These are phyloP conservation scores for Nemophila menziesii DNA, from an alignment of 257 asterid genomes.

Conservation along the genomic window DNA sequence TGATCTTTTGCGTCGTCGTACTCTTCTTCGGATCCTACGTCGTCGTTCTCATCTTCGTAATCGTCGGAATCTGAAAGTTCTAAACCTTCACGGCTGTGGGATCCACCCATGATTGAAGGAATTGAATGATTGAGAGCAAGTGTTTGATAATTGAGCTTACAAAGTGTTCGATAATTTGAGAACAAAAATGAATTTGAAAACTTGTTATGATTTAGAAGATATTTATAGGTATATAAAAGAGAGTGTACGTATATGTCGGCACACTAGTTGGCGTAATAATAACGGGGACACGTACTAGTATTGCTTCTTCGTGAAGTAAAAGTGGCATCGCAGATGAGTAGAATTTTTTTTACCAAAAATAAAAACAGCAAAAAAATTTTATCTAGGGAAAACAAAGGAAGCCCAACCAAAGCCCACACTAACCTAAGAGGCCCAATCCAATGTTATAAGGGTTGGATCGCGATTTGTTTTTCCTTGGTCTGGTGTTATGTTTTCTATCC, in stretches of 20 bases:
- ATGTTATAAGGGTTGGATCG: no score
- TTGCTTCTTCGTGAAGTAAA: conserved; percentile 31
- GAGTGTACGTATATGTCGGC: background rate
- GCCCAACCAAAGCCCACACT: no score
- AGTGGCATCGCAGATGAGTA: no score
- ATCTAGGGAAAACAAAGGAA: no score
- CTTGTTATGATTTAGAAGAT: background rate
- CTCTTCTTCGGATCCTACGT: conserved; percentile 36
- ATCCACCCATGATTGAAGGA: conserved; percentile 52
- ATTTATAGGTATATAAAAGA: background rate
- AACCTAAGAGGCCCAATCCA: no score
- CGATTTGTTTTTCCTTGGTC: no score
- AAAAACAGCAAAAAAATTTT: no score
- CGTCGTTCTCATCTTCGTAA: conserved; percentile 43
- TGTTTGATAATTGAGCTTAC: background rate
- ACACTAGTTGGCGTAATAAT: conserved; percentile 19
- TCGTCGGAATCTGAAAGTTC: conserved; percentile 85
- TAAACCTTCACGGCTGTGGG: conserved; percentile 93
- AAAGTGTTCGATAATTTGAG: background rate
- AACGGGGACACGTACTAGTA: conserved; percentile 21
- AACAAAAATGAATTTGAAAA: background rate
- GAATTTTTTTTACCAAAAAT: no score
- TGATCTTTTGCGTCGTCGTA: conserved; percentile 34
- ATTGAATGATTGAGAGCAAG: background rate
- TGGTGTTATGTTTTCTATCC: no score